Conservation (phyloP, 2,329 filamentous ascomycete species). For the Sclerotinia minor region DNA sequence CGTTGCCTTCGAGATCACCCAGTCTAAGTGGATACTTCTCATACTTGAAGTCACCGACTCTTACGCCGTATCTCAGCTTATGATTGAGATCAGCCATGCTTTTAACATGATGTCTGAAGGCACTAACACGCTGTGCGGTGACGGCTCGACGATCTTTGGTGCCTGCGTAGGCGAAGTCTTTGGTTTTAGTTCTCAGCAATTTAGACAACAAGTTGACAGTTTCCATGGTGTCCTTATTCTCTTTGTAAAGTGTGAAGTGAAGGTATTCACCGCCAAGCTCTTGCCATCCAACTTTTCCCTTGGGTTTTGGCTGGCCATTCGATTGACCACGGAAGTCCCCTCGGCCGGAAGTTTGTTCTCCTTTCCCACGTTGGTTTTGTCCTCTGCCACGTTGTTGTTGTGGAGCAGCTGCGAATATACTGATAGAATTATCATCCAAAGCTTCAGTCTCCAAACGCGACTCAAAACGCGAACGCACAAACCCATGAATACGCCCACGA, state of each 20-base stretch:
- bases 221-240: slow-evolving; percentile 68
- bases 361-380: slow-evolving; percentile 9
- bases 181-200: slow-evolving; percentile 58
- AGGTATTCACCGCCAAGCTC: slow-evolving; percentile 68
- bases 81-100: slow-evolving; percentile 65
- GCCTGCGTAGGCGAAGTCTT: slow-evolving; percentile 66
- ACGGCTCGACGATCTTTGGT: slow-evolving; percentile 72
- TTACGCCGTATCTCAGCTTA: slow-evolving; percentile 56
- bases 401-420: slow-evolving; percentile 52
- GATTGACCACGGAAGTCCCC: slow-evolving; percentile 26
- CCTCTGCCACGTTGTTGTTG: slow-evolving; percentile 29
- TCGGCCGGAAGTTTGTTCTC: slow-evolving; percentile 28
- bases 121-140: slow-evolving; percentile 66
- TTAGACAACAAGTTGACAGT: slow-evolving; percentile 61
- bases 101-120: slow-evolving; percentile 58
- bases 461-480: slow-evolving; percentile 62
- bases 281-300: slow-evolving; percentile 57
- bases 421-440: slow-evolving; percentile 56
- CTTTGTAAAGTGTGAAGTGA: slow-evolving; percentile 75
- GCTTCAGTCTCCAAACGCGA: slow-evolving; percentile 63
- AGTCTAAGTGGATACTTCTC: slow-evolving; percentile 70
- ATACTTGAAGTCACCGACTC: slow-evolving; percentile 81
- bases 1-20: slow-evolving; percentile 83
- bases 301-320: slow-evolving; percentile 33
- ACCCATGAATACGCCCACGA: slow-evolving; percentile 60